Evolutionary conservation across 495 filamentous ascomycete genomes (phyloP), one percentile per base, ranked within the genome.

Genomic region (Astrocystis sublimbata): DNA sequence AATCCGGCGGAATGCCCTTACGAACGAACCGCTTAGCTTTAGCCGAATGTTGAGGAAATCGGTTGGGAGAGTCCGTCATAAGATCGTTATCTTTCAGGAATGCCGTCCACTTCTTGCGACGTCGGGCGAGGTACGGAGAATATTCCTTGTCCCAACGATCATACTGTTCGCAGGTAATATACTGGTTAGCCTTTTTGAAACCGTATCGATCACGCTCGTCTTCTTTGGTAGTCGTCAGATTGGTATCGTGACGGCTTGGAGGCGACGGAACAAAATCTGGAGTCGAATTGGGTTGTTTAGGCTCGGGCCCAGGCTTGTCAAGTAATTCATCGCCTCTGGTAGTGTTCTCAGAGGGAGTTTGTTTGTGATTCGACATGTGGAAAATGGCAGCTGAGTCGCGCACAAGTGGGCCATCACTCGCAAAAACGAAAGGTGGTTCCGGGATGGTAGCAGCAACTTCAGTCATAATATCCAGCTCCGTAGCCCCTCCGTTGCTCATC

Each of bases 1-100:
- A 92, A 60, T 96, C 91, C 1, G 92, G 89, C 2, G 94, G 94
- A 24, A 97, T 92, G n/a, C 94, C 94, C 73, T 98, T 98, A 35
- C 93, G 87, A 30, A 97, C 84, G 69, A 91, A 96, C 12, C 92
- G 83, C 76, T 96, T 96, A 30, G 93, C 83, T 68, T 93, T 96
- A 41, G 83, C 79, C 13, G 88, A 92, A 58, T 86, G 89, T 0
- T 88, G 83, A 0, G 94, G 94, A 63, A 98, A 98, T 4, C 81
- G 79, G 33, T 83, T 82, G 2, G 94, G 92, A 21, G 85, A 75
- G n/a, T 85, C 82, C 4, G 85, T 87, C 62, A 86, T 79, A 28
- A 97, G 79, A 3, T 88, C 87, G 68, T 89, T 85, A 65, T 93
- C 90, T 67, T 86, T 85, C 71, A 97, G 79, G 60, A 92, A 81